Evolutionary conservation across 345 rosid genomes (phyloP).

Genomic region (Salix caprea): DNA sequence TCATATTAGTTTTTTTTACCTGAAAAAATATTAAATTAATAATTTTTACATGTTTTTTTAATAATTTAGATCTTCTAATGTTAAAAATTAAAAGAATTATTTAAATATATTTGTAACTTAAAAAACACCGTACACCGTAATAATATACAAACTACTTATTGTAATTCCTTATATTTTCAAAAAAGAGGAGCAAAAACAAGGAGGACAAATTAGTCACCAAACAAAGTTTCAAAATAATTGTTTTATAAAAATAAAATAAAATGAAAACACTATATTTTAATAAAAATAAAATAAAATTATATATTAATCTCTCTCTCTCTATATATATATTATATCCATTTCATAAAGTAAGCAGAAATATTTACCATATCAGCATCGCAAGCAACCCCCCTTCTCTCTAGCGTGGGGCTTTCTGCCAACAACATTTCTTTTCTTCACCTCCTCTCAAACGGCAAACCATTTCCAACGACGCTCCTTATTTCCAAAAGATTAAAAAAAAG

Average conservation of each 20-base stretch:
- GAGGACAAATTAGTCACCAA: slow-evolving; percentile 2
- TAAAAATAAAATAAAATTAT: not conserved
- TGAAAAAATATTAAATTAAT: too few species aligned
- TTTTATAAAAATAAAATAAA: slow-evolving; percentile 18
- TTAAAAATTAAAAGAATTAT: not conserved
- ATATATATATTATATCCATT: not conserved
- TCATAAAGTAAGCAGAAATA: not conserved
- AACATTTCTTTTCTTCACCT: not conserved
- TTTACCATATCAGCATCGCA: not conserved
- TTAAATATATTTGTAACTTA: too few species aligned
- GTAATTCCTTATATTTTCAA: not conserved
- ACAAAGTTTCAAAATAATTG: slow-evolving; percentile 16
- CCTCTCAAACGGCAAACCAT: not conserved
- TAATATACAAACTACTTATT: too few species aligned
- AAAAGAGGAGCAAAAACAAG: not conserved
- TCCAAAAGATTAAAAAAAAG: not conserved
- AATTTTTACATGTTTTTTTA: too few species aligned
- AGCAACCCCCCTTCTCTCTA: not conserved
- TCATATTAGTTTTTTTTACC: too few species aligned
- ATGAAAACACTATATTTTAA: not conserved
- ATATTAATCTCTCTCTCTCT: too few species aligned
- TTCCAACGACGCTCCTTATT: not conserved
- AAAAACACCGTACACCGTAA: too few species aligned
- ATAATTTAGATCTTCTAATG: too few species aligned
- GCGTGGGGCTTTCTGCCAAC: not conserved